Evolutionary conservation across 345 rosid species (phyloP), one percentile per base, ranked within the genome.

Genomic region (Lepidium aucheri): DNA sequence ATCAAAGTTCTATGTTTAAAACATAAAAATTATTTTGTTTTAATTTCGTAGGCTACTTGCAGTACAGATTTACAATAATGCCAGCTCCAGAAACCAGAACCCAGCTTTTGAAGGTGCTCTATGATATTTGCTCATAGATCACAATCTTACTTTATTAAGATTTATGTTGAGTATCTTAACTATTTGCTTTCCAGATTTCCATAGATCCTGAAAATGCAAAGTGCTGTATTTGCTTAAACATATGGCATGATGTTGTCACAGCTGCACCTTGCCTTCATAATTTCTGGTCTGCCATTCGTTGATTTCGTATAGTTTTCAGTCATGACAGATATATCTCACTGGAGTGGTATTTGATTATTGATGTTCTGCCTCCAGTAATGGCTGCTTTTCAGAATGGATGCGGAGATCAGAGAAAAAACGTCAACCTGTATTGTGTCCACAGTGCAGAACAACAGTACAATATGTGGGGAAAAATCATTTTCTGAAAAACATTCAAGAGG

Each of bases 331-430:
- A 38, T 51, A 40, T 54, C 65, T 60, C 40, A 53, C 20, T 38
- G 4, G 39, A 22, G 62, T 58, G 54, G 56, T 51, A 72, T 47
- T 39, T 63, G 4, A 56, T 62, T 45, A 11, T 47, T 78, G 64
- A 56, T 65, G n/a, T 76, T 52, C 63, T 38, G 38, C 70, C 45
- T 72, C 52, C 83, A 93, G 98, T 75, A 93, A 93, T 68, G 98
- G 98, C 45, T 93, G 98, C 78, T 88, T 93, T 81, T 93, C 96
- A 4, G 96, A 90, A 77, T 93, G 97, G 98, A 74, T 93, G 74
- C 82, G 80, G 80, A 85, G 90, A 79, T 86, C 94, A 11, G 81
- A 87, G 73, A 80, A 75, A 39, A 93, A 76, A 74, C 91, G 67
- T 79, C 35, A 81, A 16, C 78, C 36, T 54, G 94, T 93, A 15